Base-by-base conservation (phyloP, 306 rosid genomes). In the Medicago ruthenica region DNA sequence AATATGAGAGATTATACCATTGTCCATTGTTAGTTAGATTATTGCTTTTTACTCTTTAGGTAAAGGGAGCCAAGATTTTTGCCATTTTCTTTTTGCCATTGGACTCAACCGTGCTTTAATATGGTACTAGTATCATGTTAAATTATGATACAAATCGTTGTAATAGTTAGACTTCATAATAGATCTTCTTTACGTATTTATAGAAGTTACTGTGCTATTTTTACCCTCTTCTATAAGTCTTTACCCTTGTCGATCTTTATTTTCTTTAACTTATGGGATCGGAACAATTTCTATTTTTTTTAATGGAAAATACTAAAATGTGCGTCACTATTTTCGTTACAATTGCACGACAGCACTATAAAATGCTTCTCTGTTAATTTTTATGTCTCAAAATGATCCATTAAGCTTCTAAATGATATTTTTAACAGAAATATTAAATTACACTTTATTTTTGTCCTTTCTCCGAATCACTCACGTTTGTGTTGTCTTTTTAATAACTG, bases 21-120 rank as follows among this genome's bases (percentile, higher is more conserved):
- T 60, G 17, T 60, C 41, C 12, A 59, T 27, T 60, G 66, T 60
- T 59, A 24, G 65, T 59, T 58, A 58, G 64, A 10, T 22, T 12
- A 60, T 34, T 58, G 9, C 8, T 1, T 21, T 60, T 60, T 60
- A 60, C 41, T 24, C 40, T 59, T 59, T 2, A 13, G 40, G 9
- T 59, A 2, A 24, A 59, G 40, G 17, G 9, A 31, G 40, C 9
- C 40, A 59, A 13, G 12, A 4, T 4, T 11, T 58, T 58, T 58
- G 63, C 15, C 8, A 27, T 27, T 24, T 24, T 24, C 27, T 24
- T 24, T 1, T 24, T 24, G 27, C 27, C 27, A 20, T 4, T 11
- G 8, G 21, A 57, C 63, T 57, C 36, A 20, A 21, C 20, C 36
- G 7, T 20, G 63, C 15, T 57, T 58, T 58, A 36, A 58, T 58